Evolutionary conservation across 2,329 filamentous ascomycete genomes (phyloP), one percentile per base, ranked within the genome.

Genomic region (Zelopaecilomyces penicillatus): DNA sequence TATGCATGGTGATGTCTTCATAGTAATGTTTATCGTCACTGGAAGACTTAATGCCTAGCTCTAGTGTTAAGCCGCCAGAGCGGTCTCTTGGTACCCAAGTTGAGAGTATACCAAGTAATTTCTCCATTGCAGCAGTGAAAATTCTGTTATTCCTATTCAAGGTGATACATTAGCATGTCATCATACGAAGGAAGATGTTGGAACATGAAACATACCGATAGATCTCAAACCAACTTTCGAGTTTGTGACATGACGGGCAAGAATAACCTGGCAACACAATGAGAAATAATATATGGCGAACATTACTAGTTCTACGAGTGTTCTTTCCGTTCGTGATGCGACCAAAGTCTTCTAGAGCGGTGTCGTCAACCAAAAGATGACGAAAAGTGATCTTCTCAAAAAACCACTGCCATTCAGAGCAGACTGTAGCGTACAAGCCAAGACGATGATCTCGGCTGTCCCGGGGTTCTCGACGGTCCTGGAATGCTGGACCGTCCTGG

Each of bases 171-270:
- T 43, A 43, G 41, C 41, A 30, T 43, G 41, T 31, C 33, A 37
- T 43, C 41, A 11, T 31, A 37, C 11, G 11, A 33, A 26, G 28
- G 30, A 39, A 11, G 7, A 34, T 44, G 30, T 40, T 40, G n/a
- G 42, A 38, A 39, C n/a, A 29, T 44, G 37, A n/a, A 44, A 39
- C 36, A 40, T 44, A 44, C 42, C 42, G 42, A 44, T 44, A 40
- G 2, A 44, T 40, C n/a, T 44, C 42, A 34, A 44, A 44, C 42
- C 42, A 40, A 44, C 9, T 39, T 44, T 44, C 42, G 30, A 34
- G 42, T 40, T 44, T 40, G 36, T 44, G 30, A 12, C 42, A 44
- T 40, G 42, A 39, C 19, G 19, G 42, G 36, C 42, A 44, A 44
- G 42, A 34, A 44, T 44, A 44, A 27, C 42, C 36, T 40, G 42